Evolutionary conservation across 352 stramenopile genomes (phyloP), one percentile per base, ranked within the genome.

Genomic region (Pythium phragmiticola): DNA sequence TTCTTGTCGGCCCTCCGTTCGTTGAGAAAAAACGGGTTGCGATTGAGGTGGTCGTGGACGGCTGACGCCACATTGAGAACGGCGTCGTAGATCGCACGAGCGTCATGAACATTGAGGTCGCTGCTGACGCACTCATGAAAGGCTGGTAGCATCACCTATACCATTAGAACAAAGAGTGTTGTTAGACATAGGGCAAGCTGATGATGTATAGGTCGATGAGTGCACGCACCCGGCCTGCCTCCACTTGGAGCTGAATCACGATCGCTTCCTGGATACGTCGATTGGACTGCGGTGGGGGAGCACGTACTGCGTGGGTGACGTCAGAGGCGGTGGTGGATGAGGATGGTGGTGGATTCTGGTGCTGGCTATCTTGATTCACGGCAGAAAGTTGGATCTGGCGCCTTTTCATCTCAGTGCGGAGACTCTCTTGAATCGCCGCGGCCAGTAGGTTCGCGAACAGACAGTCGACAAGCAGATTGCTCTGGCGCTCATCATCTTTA

Each of bases 71-170:
- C 34, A 9, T 65, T 41, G 12, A 61, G 14, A 28, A 65, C 56
- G 17, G 55, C 56, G 26, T 65, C 55, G 39, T 65, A 65, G 16
- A 69, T 51, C 13, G 42, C 55, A 19, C 16, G 34, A 19, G 48
- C 42, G 17, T 69, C 43, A 23, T n/a, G n/a, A 14, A 21, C 48
- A 16, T 49, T 41, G 9, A 6, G 37, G 17, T 28, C 4, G 17
- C 13, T 13, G 14, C 19, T 4, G 16, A 60, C 19, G 16, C 54
- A 60, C 9, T 51, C 54, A 13, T 19, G 26, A 17, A 41, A 60
- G n/a, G 21, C 13, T 46, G 55, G 55, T 17, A 62, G 28, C 28
- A 17, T 36, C 16, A 62, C 42, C 55, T 62, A 23, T 7, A 19
- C 26, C 33, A 56, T 37, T 30, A 55, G 3, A 13, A 23, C n/a